Base-by-base conservation (phyloP, 805 yeast species). In the Yarrowia sp. region DNA sequence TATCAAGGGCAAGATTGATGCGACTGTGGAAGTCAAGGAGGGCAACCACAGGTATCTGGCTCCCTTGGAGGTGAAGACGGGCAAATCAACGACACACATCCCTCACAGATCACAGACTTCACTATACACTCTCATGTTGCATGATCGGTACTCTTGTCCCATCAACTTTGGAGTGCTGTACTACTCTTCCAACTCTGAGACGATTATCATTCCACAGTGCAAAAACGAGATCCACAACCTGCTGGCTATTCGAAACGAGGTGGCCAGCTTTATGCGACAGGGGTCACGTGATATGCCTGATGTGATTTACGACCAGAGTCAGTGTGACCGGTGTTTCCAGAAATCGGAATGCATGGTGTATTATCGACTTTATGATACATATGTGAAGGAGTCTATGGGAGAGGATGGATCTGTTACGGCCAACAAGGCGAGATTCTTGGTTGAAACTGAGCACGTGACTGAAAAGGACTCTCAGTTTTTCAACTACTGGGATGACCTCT, bases 31-130 rank as follows among this genome's bases (percentile, higher is more conserved):
- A 69, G 88, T 89, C 0, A 65, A 68, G 31, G 71, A 73, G 1
- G 82, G 83, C n/a, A 83, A 78, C 38, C 22, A 55, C 39, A 13
- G 18, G 8, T 80, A 72, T 64, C 80, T 91, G 11, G 81, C 86
- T 0, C 98, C 98, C 0, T 78, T 95, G 77, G 99, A 95, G 73
- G 85, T 95, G 66, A 95, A 95, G 73, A 91, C 98, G 0, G 97
- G 98, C 0, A 79, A 78, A 62, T 53, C 58, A 14, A 75, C 80
- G 36, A 84, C 83, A 53, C 79, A 85, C 42, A 74, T 87, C 5
- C 75, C 87, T 3, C 97, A 95, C 74, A 85, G 88, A 60, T 96
- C 96, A 0, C 99, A 95, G 74, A 88, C 95, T 0, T 81, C 92
- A 0, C 77, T 95, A 7, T 95, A 95, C 72, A 86, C 96, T 0